These are phyloP conservation scores for Ceratobasidium sp. DNA, from an alignment of 1,284 basidiomycete species.

Conservation along the genomic window DNA sequence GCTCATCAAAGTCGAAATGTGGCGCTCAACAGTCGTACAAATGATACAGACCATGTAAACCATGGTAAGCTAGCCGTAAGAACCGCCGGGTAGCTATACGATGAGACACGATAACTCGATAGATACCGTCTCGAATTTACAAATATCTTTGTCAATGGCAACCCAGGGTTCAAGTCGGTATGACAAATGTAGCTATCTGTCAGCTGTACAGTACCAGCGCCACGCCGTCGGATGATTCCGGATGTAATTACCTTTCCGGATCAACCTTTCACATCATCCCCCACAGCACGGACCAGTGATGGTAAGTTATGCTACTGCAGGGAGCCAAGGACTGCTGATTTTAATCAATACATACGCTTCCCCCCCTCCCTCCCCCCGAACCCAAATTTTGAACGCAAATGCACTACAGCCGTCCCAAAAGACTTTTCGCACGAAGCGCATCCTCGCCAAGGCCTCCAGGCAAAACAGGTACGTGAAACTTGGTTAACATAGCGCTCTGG, in stretches of 20 bases:
- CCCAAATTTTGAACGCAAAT: not conserved
- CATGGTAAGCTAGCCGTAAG: not conserved
- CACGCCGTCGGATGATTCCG: constrained; percentile 5
- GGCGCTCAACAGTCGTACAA: no score
- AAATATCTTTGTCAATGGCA: not conserved
- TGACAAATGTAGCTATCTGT: not conserved
- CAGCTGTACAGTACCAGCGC: constrained; percentile 30
- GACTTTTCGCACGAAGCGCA: constrained; percentile 94
- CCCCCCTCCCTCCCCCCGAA: no score
- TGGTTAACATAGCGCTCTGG: not conserved
- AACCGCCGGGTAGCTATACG: not conserved
- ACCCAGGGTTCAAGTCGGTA: no score
- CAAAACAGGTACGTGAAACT: constrained; percentile 83
- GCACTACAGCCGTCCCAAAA: constrained; percentile 89
- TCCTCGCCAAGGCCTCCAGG: constrained; percentile 92
- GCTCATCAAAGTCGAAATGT: no score
- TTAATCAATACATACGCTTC: not conserved
- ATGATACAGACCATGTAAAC: not conserved
- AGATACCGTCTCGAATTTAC: no score
- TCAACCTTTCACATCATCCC: not conserved
- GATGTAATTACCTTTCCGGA: constrained; percentile 9
- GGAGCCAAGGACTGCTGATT: not conserved
- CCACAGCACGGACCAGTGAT: not conserved
- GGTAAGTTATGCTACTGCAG: not conserved
- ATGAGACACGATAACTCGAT: no score